Percentiles rank a stretch among this genome's conserved stretches.
phyloP scores from a whole-genome alignment of 305 asterid genomes.

The Ajuga reptans region DNA sequence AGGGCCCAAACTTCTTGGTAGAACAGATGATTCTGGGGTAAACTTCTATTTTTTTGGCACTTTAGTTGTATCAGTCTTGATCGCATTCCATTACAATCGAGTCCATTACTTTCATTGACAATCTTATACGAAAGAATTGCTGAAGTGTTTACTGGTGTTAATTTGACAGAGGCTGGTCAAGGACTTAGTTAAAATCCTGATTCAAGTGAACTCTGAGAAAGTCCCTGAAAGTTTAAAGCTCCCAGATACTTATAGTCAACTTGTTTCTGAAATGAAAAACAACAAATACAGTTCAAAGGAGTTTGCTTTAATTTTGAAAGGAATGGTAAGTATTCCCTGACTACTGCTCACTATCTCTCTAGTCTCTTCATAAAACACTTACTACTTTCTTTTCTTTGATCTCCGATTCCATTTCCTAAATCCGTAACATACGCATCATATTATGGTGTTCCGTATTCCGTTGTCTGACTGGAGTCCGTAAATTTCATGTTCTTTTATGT shows the following conservation, averaged over 20 bases:
- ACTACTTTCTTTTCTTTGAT: not conserved
- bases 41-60: not conserved
- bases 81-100: not conserved
- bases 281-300: slow-evolving; percentile 71
- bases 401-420: not conserved
- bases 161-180: slow-evolving; percentile 64
- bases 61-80: not conserved
- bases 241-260: slow-evolving; percentile 72
- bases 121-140: slow-evolving; percentile 4
- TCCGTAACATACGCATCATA: not conserved
- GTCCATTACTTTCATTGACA: slow-evolving; percentile 4
- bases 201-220: slow-evolving; percentile 77
- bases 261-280: slow-evolving; percentile 78
- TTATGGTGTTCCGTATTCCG: not conserved
- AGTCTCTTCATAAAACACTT: not conserved
- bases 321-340: slow-evolving; percentile 59
- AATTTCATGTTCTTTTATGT: not conserved
- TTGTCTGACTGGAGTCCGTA: not conserved
- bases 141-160: slow-evolving; percentile 25
- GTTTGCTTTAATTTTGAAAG: slow-evolving; percentile 80
- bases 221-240: slow-evolving; percentile 73
- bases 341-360: not conserved
- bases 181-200: slow-evolving; percentile 68
- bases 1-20: slow-evolving; percentile 92
- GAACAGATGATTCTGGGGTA: slow-evolving; percentile 93